These are phyloP conservation scores for Rhizoclosmatium hyalinum DNA, from an alignment of 371 early-diverging fungal species.

Conservation along the genomic window DNA sequence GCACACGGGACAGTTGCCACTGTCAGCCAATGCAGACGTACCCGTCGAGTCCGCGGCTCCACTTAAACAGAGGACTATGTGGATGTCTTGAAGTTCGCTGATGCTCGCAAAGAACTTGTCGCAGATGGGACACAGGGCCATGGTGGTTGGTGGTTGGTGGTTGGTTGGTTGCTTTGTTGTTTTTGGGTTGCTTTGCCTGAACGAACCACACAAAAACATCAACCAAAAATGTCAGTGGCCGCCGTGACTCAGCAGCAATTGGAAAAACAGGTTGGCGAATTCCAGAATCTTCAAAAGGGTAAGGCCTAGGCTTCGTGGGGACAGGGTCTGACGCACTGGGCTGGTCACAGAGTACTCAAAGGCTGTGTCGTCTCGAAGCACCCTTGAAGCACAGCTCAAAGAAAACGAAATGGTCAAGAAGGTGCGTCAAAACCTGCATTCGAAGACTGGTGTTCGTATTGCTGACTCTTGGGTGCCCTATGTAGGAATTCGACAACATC, in stretches of 20 bases:
- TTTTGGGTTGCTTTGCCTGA: no score
- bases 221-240: background rate
- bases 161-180: no score
- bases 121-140: constrained; percentile 21
- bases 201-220: background rate
- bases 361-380: constrained; percentile 78
- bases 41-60: background rate
- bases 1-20: constrained; percentile 5
- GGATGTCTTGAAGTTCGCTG: constrained; percentile 1
- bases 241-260: constrained; percentile 6
- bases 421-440: constrained; percentile 46
- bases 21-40: background rate
- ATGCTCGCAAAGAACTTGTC: background rate
- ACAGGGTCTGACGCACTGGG: background rate
- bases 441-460: background rate
- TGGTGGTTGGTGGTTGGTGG: background rate
- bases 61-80: constrained; percentile 16
- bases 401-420: constrained; percentile 93
- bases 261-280: constrained; percentile 43
- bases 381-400: constrained; percentile 91
- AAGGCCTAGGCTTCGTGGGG: background rate
- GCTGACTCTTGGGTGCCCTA: background rate
- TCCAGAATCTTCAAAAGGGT: constrained; percentile 43
- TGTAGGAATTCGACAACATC: constrained; percentile 84
- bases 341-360: constrained; percentile 73